Evolutionary conservation across 192 early-diverging fungal genomes (phyloP), one percentile per base, ranked within the genome.

Genomic region (Cladochytrium replicatum): DNA sequence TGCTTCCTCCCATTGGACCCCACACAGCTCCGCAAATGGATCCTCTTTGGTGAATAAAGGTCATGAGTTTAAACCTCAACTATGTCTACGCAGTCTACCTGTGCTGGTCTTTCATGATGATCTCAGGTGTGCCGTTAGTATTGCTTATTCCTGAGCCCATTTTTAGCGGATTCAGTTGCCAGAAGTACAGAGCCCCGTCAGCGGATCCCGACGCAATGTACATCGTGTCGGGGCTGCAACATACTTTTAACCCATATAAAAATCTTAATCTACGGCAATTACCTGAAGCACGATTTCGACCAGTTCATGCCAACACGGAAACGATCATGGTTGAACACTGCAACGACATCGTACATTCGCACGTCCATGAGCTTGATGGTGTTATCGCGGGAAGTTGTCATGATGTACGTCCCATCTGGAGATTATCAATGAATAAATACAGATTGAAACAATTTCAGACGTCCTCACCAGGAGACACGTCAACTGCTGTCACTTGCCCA

Each of bases 311-410:
- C 85, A 43, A 80, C 83, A 43, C 81, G 79, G 70, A 87, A 97
- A 0, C 78, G 71, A 21, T 85, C 79, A 30, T 87, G 76, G 31
- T 74, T 81, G 55, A 81, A 69, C n/a, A 83, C 78, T 11, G 66
- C 67, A 0, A 85, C 53, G 3, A 82, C 71, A 32, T 85, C 84
- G 54, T 83, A 91, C 23, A 81, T 91, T 4, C 78, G 39, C 6
- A 85, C 49, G 58, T 94, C 91, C 40, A 98, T 64, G 6, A 94
- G 61, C 55, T 87, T 78, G 6, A 98, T 68, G 27, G 86, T 89
- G 66, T 94, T 91, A 61, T 98, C 94, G 38, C 88, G 72, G 23
- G 88, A 92, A 60, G 91, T 98, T 11, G 90, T 98, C 68, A 98
- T 63, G 0, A 98, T 54, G 50, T 80, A 72, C 4, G 65, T 74